These are phyloP conservation scores for Debaryomyces psychrophilus DNA, from an alignment of 1,139 yeast species.

Conservation along the genomic window DNA sequence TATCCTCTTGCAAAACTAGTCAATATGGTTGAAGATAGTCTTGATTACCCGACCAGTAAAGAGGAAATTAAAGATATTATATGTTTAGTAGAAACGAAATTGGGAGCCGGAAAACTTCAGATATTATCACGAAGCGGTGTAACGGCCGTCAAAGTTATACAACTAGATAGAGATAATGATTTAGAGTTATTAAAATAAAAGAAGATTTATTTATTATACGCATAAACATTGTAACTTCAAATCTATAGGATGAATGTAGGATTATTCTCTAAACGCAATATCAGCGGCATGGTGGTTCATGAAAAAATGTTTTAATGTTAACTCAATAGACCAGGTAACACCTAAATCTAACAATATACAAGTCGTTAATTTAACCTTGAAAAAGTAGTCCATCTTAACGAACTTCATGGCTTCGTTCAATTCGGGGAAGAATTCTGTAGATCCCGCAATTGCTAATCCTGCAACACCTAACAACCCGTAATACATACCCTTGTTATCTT, in stretches of 20 bases:
- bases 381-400: conserved; percentile 78
- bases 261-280: conserved; percentile 61
- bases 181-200: conserved; percentile 17
- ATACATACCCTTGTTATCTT: conserved; percentile 94
- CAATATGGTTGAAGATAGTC: conserved; percentile 38
- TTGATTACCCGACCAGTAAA: conserved; percentile 33
- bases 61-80: conserved; percentile 38
- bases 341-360: conserved; percentile 77
- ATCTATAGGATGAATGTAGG: conserved; percentile 2
- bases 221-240: conserved; percentile 1
- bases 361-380: conserved; percentile 75
- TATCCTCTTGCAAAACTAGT: conserved; percentile 31
- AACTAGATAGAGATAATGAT: conserved; percentile 34
- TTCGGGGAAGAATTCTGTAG: conserved; percentile 95
- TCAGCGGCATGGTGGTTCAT: conserved; percentile 93
- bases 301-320: conserved; percentile 76
- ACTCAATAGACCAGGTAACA: conserved; percentile 79
- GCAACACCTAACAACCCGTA: conserved; percentile 93
- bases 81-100: conserved; percentile 19
- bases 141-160: conserved; percentile 31
- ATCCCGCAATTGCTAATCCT: conserved; percentile 83
- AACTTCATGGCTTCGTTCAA: conserved; percentile 87
- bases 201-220: conserved; percentile 11
- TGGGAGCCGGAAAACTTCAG: conserved; percentile 20
- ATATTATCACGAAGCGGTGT: conserved; percentile 26